Conservation (phyloP, 495 filamentous ascomycete species). For the Jackrogersella multiformis region DNA sequence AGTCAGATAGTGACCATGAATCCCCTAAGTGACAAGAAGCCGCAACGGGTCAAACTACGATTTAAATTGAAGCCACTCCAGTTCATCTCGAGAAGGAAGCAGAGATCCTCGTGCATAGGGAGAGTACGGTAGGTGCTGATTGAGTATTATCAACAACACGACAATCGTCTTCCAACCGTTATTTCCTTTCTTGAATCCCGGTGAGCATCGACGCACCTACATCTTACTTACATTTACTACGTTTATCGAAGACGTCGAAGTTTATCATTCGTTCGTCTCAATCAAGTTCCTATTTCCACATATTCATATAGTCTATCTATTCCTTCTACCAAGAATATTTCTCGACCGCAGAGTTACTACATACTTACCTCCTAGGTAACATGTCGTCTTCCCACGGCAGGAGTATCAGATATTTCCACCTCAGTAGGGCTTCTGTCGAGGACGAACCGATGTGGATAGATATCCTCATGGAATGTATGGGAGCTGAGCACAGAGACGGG, state of each 20-base stretch:
- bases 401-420: not conserved
- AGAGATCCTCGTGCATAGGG: not conserved
- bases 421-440: not conserved
- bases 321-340: not conserved
- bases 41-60: not conserved
- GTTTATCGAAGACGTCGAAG: not conserved
- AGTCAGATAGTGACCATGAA: not conserved
- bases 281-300: not conserved
- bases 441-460: not conserved
- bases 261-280: not conserved
- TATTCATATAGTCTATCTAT: not conserved
- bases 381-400: conserved; percentile 5
- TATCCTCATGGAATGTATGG: not conserved
- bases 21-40: not conserved
- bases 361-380: not conserved
- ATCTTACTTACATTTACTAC: too few relatives aligned
- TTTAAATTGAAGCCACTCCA: not conserved
- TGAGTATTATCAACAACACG: not conserved
- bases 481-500: not conserved
- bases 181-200: not conserved
- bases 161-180: not conserved
- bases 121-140: not conserved
- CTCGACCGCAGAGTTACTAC: too few relatives aligned
- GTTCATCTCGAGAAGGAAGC: not conserved
- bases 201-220: not conserved